Evolutionary conservation across 148 eudicot species (phyloP), one percentile per base, ranked within the genome.

Genomic region (Suaeda aralocaspica): DNA sequence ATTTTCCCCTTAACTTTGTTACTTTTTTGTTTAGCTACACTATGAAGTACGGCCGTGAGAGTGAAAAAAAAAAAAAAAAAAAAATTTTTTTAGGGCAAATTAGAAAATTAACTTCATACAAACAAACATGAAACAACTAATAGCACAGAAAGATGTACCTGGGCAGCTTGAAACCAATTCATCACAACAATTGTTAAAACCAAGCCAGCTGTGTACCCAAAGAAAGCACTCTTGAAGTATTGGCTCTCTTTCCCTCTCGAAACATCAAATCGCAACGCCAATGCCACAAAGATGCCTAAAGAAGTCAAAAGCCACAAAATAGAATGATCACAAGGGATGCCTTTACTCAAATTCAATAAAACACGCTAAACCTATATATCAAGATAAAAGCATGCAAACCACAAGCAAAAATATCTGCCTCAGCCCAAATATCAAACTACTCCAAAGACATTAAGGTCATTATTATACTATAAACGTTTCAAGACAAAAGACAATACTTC

Each of bases 111-210:
- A 14, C n/a, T 24, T n/a, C 21, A 60, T 33, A 79, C 14, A 31
- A 34, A 31, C 28, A 26, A 34, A 4, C 16, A 60, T n/a, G 48
- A 52, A 41, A 29, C 46, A 13, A 45, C 12, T 16, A 53, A 44
- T 24, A 25, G 49, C 49, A 60, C n/a, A 29, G 22, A 30, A 57
- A 33, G 34, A 65, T 26, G 64, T 50, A 89, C 99, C 96, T 95
- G 99, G 67, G 99, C 99, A 75, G 97, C 99, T 79, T 95, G 97
- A 77, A 95, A 95, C 99, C 99, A 95, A 72, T 95, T 95, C 99
- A 95, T 95, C 68, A 95, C 97, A 44, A 91, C 60, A 42, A 95
- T 95, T 2, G 99, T 95, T 34, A 85, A 82, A 72, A 86, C 79
- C 82, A 95, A 36, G 59, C 99, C 99, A 60, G 75, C 83, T 1